Conservation (phyloP, 1,284 basidiomycete genomes). For the Naganishia sp. region DNA sequence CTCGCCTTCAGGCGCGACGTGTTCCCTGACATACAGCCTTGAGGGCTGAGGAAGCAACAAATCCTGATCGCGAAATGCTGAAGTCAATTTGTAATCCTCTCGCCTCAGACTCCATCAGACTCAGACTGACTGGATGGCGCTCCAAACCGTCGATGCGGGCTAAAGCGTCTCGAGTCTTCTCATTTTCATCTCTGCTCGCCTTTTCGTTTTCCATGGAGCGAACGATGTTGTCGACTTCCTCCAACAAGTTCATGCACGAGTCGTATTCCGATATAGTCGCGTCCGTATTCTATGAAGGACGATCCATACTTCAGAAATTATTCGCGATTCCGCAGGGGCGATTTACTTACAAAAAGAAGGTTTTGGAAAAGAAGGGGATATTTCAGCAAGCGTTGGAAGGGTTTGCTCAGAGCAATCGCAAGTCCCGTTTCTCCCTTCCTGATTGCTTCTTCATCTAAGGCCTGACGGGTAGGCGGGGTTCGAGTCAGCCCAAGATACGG, state of each 20-base stretch:
- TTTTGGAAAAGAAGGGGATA: slow-evolving; percentile 98
- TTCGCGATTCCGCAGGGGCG: too few relatives aligned
- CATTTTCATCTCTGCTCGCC: slow-evolving; percentile 90
- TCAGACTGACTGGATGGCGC: slow-evolving; percentile 67
- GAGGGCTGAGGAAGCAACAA: slow-evolving; percentile 86
- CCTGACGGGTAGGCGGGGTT: slow-evolving; percentile 41
- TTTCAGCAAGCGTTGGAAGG: slow-evolving; percentile 93
- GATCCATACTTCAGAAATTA: background rate
- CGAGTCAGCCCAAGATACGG: slow-evolving; percentile 32
- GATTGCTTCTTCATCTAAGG: slow-evolving; percentile 74
- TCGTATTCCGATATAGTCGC: slow-evolving; percentile 97
- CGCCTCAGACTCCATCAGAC: background rate
- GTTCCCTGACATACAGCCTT: slow-evolving; percentile 81
- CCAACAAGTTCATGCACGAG: slow-evolving; percentile 91
- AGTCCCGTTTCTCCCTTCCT: slow-evolving; percentile 90
- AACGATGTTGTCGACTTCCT: slow-evolving; percentile 93
- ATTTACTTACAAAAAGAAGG: slow-evolving; percentile 67
- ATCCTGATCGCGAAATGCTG: slow-evolving; percentile 39
- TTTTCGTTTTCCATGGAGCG: slow-evolving; percentile 97
- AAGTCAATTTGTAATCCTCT: background rate
- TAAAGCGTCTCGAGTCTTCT: slow-evolving; percentile 89
- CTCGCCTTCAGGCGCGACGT: slow-evolving; percentile 55
- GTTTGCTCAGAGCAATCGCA: slow-evolving; percentile 91
- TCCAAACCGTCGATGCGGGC: slow-evolving; percentile 94
- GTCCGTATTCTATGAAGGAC: slow-evolving; percentile 66